Conservation (phyloP, 495 filamentous ascomycete genomes). For the Penicillium malachiteum region DNA sequence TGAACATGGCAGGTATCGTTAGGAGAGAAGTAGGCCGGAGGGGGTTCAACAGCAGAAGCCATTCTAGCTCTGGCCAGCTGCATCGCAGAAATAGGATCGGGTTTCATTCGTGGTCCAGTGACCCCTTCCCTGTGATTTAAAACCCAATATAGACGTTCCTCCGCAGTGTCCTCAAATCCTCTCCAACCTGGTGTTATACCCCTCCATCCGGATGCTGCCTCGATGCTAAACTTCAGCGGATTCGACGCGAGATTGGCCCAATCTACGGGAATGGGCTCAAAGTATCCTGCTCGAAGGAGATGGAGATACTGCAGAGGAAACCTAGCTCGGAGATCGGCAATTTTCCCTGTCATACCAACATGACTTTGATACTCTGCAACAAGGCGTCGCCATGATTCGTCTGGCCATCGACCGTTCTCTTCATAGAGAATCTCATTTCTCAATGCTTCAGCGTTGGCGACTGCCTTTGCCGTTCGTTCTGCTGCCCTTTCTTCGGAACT, state of each 20-base stretch:
- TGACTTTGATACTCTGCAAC: constrained; percentile 41
- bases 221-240: constrained; percentile 46
- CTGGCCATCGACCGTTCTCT: constrained; percentile 44
- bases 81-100: constrained; percentile 42
- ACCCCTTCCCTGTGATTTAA: constrained; percentile 41
- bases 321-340: constrained; percentile 36
- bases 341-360: constrained; percentile 39
- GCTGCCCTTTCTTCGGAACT: constrained; percentile 35
- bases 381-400: constrained; percentile 33
- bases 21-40: constrained; percentile 35
- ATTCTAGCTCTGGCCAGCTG: constrained; percentile 41
- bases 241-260: constrained; percentile 43
- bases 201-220: constrained; percentile 44
- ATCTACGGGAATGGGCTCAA: constrained; percentile 47
- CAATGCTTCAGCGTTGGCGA: constrained; percentile 11
- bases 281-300: constrained; percentile 48
- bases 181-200: constrained; percentile 49
- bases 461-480: constrained; percentile 16
- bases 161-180: constrained; percentile 47
- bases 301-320: constrained; percentile 46
- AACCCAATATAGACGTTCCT: constrained; percentile 51
- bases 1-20: constrained; percentile 43
- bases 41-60: constrained; percentile 40
- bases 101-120: constrained; percentile 35
- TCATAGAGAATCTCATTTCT: constrained; percentile 39